These are phyloP conservation scores for Syzygium aqueum DNA, from an alignment of 345 rosid genomes.

Conservation along the genomic window DNA sequence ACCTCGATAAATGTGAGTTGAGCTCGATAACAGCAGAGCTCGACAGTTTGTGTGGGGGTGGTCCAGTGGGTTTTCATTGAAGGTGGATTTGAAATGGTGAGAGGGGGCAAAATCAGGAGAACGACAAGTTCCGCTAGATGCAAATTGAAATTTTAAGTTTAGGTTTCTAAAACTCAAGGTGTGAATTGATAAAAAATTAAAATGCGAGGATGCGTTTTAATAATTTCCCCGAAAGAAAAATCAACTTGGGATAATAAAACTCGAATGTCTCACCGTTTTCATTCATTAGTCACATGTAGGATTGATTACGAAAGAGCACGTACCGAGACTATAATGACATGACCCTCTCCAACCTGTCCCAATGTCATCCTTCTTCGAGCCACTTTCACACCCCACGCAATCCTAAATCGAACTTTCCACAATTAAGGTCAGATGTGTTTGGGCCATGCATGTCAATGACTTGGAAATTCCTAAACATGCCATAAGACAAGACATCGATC, in stretches of 20 bases:
- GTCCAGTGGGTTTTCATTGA: background rate
- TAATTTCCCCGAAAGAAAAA: background rate
- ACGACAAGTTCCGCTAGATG: background rate
- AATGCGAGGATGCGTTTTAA: background rate
- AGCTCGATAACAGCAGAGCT: background rate
- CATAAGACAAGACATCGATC: background rate
- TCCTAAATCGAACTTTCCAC: background rate
- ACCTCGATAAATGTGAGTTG: background rate
- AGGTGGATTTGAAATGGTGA: background rate
- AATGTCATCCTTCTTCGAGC: background rate
- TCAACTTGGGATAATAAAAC: background rate
- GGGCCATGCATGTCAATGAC: too few species aligned
- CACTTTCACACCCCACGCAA: background rate
- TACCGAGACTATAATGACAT: background rate
- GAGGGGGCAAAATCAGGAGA: background rate
- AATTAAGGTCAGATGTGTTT: background rate
- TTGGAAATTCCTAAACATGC: background rate
- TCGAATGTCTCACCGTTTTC: background rate
- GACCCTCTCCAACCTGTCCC: background rate
- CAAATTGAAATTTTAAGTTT: background rate
- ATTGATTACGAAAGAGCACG: background rate
- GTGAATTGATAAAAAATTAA: too few species aligned
- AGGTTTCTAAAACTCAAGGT: background rate
- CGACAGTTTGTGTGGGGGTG: too few species aligned
- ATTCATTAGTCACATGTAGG: accelerated